phyloP scores from a whole-genome alignment of 176 grass and related monocot genomes.

The Avena sativa region DNA sequence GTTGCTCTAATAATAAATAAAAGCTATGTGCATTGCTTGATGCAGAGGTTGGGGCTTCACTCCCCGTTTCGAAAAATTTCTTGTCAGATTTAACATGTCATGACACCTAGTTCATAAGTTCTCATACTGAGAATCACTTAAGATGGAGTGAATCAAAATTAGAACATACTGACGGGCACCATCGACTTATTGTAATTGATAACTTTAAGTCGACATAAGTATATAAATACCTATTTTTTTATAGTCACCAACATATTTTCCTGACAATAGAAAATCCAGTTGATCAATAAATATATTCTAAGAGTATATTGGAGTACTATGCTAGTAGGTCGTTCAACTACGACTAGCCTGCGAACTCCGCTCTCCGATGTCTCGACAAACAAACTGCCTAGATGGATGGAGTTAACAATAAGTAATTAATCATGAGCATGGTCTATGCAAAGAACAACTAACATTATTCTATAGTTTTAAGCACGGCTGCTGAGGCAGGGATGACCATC shows the following conservation, averaged over 20 bases:
- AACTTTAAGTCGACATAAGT: too few species aligned
- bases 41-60: too few species aligned
- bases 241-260: neutral
- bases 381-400: conserved; percentile 37
- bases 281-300: neutral
- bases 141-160: too few species aligned
- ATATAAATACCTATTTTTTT: too few species aligned
- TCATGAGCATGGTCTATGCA: conserved; percentile 20
- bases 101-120: too few species aligned
- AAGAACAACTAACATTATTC: neutral
- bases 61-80: neutral
- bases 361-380: conserved; percentile 28
- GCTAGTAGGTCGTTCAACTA: conserved; percentile 43
- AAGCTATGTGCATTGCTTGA: too few species aligned
- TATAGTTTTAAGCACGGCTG: neutral
- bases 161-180: too few species aligned
- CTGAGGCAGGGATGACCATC: neutral
- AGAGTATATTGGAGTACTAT: neutral
- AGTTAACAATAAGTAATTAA: conserved; percentile 51
- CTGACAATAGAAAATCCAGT: neutral
- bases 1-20: too few species aligned
- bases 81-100: neutral
- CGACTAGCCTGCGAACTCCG: conserved; percentile 2
- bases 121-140: too few species aligned
- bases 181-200: too few species aligned